A percentile compares a stretch with the other conserved stretches of the same genome.
Conservation (phyloP, 805 yeast genomes). For the Cyberlindnera xishuangbannaensis region DNA sequence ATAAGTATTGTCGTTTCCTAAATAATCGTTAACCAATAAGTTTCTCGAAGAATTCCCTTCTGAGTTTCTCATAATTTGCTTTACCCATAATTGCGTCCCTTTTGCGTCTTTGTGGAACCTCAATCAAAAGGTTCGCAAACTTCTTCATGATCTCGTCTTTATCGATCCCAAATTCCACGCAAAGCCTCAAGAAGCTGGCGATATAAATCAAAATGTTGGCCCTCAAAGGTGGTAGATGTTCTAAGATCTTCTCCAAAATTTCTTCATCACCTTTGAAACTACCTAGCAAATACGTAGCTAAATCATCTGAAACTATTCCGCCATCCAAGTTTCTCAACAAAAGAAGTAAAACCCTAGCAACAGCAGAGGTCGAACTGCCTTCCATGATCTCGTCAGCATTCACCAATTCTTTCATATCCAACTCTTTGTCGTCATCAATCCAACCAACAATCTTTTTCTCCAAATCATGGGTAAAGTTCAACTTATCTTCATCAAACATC, state of each 20-base stretch:
- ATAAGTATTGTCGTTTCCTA: too few species aligned
- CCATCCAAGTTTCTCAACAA: slow-evolving; percentile 33
- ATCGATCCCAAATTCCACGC: slow-evolving; percentile 23
- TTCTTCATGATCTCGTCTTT: slow-evolving; percentile 17
- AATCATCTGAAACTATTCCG: slow-evolving; percentile 34
- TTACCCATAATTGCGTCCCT: slow-evolving; percentile 22
- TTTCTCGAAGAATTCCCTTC: slow-evolving; percentile 27
- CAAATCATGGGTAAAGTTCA: slow-evolving; percentile 19
- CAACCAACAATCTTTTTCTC: slow-evolving; percentile 18
- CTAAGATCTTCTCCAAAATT: slow-evolving; percentile 31
- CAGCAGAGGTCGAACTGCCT: slow-evolving; percentile 23
- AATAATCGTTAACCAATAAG: slow-evolving; percentile 22
- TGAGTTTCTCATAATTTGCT: slow-evolving; percentile 25
- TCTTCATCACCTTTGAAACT: slow-evolving; percentile 23
- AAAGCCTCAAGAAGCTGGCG: slow-evolving; percentile 32
- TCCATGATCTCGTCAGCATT: slow-evolving; percentile 14
- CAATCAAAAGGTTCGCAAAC: slow-evolving; percentile 29
- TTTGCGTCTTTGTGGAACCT: slow-evolving; percentile 26
- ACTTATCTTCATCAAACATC: slow-evolving; percentile 23
- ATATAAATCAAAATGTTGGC: slow-evolving; percentile 37
- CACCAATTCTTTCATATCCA: slow-evolving; percentile 12
- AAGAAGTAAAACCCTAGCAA: slow-evolving; percentile 24
- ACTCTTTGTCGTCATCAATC: slow-evolving; percentile 20
- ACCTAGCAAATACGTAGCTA: slow-evolving; percentile 22
- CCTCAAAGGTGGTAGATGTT: slow-evolving; percentile 34